Conservation (phyloP, 1,284 basidiomycete genomes). For the Leccinum proliferum region DNA sequence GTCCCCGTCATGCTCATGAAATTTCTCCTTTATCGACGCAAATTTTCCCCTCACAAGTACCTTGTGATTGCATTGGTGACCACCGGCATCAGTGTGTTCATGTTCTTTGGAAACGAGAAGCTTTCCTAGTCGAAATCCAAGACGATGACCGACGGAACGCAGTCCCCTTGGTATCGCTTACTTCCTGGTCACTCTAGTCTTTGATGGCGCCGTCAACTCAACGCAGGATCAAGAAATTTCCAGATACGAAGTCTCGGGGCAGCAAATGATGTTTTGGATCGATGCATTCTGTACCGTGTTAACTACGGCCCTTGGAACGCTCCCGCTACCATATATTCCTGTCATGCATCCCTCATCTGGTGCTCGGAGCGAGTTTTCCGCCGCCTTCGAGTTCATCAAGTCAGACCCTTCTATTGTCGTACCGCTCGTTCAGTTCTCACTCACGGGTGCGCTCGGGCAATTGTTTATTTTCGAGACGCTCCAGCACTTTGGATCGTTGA, state of each 20-base stretch:
- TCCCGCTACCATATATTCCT: slow-evolving; percentile 74
- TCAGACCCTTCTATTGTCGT: slow-evolving; percentile 74
- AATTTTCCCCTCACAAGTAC: slow-evolving; percentile 93
- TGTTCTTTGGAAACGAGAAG: slow-evolving; percentile 68
- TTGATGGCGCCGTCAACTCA: slow-evolving; percentile 96
- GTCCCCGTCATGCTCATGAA: slow-evolving; percentile 97
- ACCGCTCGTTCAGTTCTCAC: slow-evolving; percentile 82
- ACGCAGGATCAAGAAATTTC: slow-evolving; percentile 98
- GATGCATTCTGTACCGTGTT: slow-evolving; percentile 78
- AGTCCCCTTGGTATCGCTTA: slow-evolving; percentile 60
- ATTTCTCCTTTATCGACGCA: slow-evolving; percentile 81
- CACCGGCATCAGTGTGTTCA: slow-evolving; percentile 90
- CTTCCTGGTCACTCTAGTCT: slow-evolving; percentile 79
- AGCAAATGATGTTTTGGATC: slow-evolving; percentile 99
- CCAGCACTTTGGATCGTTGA: slow-evolving; percentile 92
- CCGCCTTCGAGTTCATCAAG: slow-evolving; percentile 71
- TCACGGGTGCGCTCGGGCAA: slow-evolving; percentile 92
- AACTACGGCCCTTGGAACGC: slow-evolving; percentile 58
- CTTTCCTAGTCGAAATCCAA: slow-evolving; percentile 39
- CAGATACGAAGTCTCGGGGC: slow-evolving; percentile 74
- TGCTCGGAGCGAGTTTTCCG: slow-evolving; percentile 60
- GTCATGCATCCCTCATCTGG: slow-evolving; percentile 55
- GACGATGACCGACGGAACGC: slow-evolving; percentile 25
- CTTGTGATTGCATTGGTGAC: slow-evolving; percentile 92
- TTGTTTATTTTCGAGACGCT: slow-evolving; percentile 99